Conservation (phyloP, 805 yeast genomes). For the Candida dajiaensis region DNA sequence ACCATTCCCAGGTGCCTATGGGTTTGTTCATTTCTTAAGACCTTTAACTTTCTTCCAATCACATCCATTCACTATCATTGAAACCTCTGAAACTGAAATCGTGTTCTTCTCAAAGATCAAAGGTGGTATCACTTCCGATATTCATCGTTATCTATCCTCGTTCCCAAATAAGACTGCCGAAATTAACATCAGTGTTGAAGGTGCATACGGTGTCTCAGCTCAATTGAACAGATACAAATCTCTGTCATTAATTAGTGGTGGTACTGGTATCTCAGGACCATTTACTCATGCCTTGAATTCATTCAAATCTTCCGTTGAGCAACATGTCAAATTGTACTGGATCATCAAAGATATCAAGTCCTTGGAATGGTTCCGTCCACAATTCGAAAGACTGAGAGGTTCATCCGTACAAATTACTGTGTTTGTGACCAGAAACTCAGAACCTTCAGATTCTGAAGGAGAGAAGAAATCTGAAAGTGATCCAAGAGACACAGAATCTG, state of each 20-base stretch:
- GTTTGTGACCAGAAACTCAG: slow-evolving; percentile 13
- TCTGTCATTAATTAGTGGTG: slow-evolving; percentile 42
- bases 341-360: slow-evolving; percentile 48
- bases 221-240: slow-evolving; percentile 33
- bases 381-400: slow-evolving; percentile 30
- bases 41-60: slow-evolving; percentile 57
- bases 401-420: slow-evolving; percentile 10
- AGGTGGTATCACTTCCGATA: slow-evolving; percentile 40
- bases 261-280: slow-evolving; percentile 48
- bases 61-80: slow-evolving; percentile 64
- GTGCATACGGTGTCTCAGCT: slow-evolving; percentile 50
- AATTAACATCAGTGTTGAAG: slow-evolving; percentile 45
- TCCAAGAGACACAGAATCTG: neutral
- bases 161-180: slow-evolving; percentile 19
- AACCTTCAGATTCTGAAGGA: slow-evolving; percentile 1
- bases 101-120: slow-evolving; percentile 45
- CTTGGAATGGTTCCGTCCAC: slow-evolving; percentile 44
- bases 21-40: slow-evolving; percentile 50
- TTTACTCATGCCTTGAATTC: slow-evolving; percentile 34
- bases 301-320: slow-evolving; percentile 15
- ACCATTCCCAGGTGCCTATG: slow-evolving; percentile 50
- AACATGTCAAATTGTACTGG: slow-evolving; percentile 54
- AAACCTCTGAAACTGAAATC: slow-evolving; percentile 33
- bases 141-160: slow-evolving; percentile 24
- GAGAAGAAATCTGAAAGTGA: slow-evolving; percentile 2